These are phyloP conservation scores for Panellus pusillus DNA, from an alignment of 768 basidiomycete species.

Conservation along the genomic window DNA sequence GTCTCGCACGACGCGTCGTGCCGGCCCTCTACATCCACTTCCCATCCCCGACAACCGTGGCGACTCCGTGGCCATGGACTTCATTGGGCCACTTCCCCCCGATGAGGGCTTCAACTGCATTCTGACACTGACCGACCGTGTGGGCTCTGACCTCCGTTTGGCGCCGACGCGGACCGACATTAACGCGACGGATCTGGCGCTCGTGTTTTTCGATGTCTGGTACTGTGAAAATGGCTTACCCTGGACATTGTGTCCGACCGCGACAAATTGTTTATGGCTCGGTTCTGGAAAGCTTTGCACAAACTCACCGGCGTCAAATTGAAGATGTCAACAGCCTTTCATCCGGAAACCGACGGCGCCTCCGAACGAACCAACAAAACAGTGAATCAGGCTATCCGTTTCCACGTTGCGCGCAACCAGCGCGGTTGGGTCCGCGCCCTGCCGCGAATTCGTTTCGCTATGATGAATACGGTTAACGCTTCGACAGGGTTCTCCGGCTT, in stretches of 20 bases:
- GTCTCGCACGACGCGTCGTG: conserved; percentile 25
- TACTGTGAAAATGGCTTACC: conserved; percentile 29
- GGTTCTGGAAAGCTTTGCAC: no score
- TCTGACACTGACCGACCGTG: conserved; percentile 6
- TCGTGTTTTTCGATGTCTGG: conserved; percentile 20
- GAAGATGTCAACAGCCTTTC: conserved; percentile 29
- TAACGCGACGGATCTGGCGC: conserved; percentile 11
- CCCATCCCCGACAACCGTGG: conserved; percentile 18
- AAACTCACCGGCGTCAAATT: conserved; percentile 25
- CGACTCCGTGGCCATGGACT: conserved; percentile 13
- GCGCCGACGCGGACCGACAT: conserved; percentile 3
- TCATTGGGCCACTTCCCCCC: conserved; percentile 19
- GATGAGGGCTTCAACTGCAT: conserved; percentile 26
- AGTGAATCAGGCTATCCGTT: conserved; percentile 23
- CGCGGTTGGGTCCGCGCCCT: conserved; percentile 22
- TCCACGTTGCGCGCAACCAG: no score
- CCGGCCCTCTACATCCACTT: conserved; percentile 26
- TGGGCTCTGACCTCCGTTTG: conserved; percentile 13
- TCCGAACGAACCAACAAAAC: conserved; percentile 27
- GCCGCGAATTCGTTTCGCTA: conserved; percentile 20
- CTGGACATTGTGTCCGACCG: conserved; percentile 27
- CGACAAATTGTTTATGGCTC: conserved; percentile 31
- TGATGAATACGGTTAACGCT: conserved; percentile 24
- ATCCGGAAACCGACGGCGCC: conserved; percentile 31
- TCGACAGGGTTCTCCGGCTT: conserved; percentile 24